Base-by-base conservation (phyloP, 192 early-diverging fungal species). In the Coemansia sp. region DNA sequence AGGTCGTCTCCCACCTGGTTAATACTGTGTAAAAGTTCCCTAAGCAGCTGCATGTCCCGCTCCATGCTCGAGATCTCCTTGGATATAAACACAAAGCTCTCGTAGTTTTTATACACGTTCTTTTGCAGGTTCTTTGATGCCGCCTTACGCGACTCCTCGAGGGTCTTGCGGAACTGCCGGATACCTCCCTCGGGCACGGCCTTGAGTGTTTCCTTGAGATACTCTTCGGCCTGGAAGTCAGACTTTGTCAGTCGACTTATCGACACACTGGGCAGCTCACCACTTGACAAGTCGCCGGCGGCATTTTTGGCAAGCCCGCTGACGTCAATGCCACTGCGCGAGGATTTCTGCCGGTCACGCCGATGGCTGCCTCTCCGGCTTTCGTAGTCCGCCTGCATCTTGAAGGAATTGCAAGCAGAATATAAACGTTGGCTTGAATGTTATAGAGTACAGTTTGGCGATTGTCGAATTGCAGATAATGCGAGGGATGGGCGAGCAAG, bases 51-150 rank as follows among this genome's bases (percentile, higher is more conserved):
- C 80, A 90, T 82, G 60, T 87, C 85, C 41, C 80, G 78, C 66
- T 86, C 83, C 52, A 87, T 77, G 58, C 73, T 81, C n/a, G 81
- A 79, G 11, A 90, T 85, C 53, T 90, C 88, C 57, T 88, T 87
- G 20, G 84, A 84, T 23, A 90, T 88, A 46, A 77, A 78, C 24
- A 90, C 83, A 67, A 90, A 90, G 61, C 85, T 82, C 46, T 60
- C 74, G 59, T 90, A 88, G 77, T 88, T 90, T 54, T 67, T 77
- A 66, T 80, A 85, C 36, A 90, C 81, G 60, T 85, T 87, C 41
- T 78, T 68, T 30, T 86, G 85, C 43, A 87, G 58, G 53, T 81
- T 81, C 34, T 46, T 53, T 13, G 85, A 81, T 27, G 84, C 80
- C 4, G 61, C 69, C 26, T 82, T 78, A 44, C 77, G 68, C 25